Conservation (phyloP, 345 rosid species). For the Raphanus sativus region DNA sequence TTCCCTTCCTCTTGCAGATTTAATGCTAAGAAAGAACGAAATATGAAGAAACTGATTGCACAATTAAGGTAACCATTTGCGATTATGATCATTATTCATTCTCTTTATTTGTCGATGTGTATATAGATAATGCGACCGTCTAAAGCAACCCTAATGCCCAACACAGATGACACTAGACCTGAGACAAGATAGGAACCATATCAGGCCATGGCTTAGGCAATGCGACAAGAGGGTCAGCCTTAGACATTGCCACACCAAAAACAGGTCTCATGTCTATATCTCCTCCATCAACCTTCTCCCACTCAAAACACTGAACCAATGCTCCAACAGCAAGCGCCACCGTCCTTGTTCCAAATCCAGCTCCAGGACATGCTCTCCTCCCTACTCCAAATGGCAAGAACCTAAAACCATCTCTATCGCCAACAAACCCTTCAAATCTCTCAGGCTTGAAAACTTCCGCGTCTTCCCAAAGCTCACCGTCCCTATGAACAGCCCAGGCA, state of each 20-base stretch:
- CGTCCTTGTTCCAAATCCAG: conserved; percentile 47
- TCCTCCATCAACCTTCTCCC: conserved; percentile 43
- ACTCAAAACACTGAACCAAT: conserved; percentile 59
- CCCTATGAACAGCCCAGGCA: conserved; percentile 57
- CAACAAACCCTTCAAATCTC: conserved; percentile 47
- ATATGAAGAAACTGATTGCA: background rate
- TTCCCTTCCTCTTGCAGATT: conserved; percentile 1
- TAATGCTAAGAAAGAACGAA: background rate
- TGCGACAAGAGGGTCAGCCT: conserved; percentile 52
- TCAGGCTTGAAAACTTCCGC: conserved; percentile 52
- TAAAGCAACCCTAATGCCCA: background rate
- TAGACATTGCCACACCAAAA: conserved; percentile 35
- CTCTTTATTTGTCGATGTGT: background rate
- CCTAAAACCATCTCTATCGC: conserved; percentile 41
- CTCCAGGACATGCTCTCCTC: conserved; percentile 68
- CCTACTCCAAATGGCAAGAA: conserved; percentile 65
- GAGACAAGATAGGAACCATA: conserved; percentile 39
- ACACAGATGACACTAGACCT: conserved; percentile 24
- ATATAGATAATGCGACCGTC: background rate
- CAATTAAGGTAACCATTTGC: conserved; percentile 6
- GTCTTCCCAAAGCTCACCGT: conserved; percentile 52
- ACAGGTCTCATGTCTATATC: conserved; percentile 40
- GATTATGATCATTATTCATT: background rate
- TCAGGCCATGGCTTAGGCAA: conserved; percentile 39
- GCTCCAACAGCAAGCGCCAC: conserved; percentile 50